Evolutionary conservation across 495 filamentous ascomycete species (phyloP), one percentile per base, ranked within the genome.

Genomic region (Aspergillus steynii): DNA sequence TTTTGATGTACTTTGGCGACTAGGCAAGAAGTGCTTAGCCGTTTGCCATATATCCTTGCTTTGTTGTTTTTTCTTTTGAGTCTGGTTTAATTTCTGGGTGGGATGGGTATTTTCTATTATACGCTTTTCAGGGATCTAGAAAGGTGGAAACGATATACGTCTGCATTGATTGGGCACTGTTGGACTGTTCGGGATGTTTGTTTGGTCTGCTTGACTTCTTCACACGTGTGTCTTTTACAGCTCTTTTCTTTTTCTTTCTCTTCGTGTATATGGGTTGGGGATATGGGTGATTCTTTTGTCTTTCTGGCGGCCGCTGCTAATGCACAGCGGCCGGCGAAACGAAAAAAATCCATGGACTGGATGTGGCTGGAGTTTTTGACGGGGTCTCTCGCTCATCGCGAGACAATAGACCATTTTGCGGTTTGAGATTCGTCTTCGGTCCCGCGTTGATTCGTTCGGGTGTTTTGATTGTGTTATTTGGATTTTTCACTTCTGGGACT

Each of bases 131-230:
- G 71, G 74, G 74, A 75, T 77, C 68, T 81, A 81, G 78, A 75
- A 71, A 79, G 78, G 76, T 74, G 78, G 78, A 79, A 80, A 81
- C 77, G 78, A 81, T 79, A 79, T 73, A 81, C 76, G 77, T 81
- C 76, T 81, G 78, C 78, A 81, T 80, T 72, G 70, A 68, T 73
- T 78, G 76, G 76, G 76, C 67, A 73, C 66, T 76, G 73, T 77
- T 75, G 74, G 71, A 71, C 69, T 74, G 68, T 69, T 74, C 66
- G 71, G 74, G 58, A 63, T 66, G 55, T 60, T 71, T 71, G 60
- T 53, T 54, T 56, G 64, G 62, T 58, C 65, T 63, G 60, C 68
- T 70, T 65, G 65, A 29, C 47, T 64, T 66, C 65, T 63, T 70
- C 63, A 67, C 58, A 66, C 68, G 55, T 67, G 65, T 73, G 57